Evolutionary conservation across 805 yeast genomes (phyloP).

Genomic region (Starmerella kuoi): DNA sequence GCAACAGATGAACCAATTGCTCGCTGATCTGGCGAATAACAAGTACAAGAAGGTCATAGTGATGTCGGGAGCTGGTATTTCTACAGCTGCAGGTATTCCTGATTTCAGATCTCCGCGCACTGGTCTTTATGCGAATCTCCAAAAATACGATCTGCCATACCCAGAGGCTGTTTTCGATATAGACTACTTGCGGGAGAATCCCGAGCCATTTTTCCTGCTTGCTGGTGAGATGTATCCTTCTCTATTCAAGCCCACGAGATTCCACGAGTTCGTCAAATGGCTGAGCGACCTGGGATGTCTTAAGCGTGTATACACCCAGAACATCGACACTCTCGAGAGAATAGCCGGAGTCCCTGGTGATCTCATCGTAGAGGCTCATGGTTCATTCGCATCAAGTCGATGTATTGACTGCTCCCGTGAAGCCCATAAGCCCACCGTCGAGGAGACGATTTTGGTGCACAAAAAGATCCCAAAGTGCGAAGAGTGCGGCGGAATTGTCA

Average conservation of each 20-base stretch:
- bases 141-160: conserved; percentile 60
- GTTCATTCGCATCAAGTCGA: conserved; percentile 75
- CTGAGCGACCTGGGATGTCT: conserved; percentile 52
- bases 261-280: conserved; percentile 60
- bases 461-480: conserved; percentile 37
- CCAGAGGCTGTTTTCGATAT: conserved; percentile 95
- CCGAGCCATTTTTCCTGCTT: conserved; percentile 71
- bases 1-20: conserved; percentile 4
- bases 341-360: conserved; percentile 62
- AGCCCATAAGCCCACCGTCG: conserved; percentile 32
- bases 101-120: conserved; percentile 89
- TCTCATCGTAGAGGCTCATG: conserved; percentile 80
- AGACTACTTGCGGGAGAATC: conserved; percentile 60
- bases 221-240: conserved; percentile 86
- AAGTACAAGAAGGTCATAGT: conserved; percentile 26
- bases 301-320: conserved; percentile 74
- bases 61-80: conserved; percentile 79
- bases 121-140: conserved; percentile 60
- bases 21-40: conserved; percentile 13
- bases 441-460: conserved; percentile 16
- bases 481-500: conserved; percentile 61
- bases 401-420: conserved; percentile 62
- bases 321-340: conserved; percentile 84
- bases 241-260: conserved; percentile 66
- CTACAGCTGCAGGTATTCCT: conserved; percentile 90